Base-by-base conservation (phyloP, 2,329 filamentous ascomycete genomes). In the Trichoderma guizhouense region DNA sequence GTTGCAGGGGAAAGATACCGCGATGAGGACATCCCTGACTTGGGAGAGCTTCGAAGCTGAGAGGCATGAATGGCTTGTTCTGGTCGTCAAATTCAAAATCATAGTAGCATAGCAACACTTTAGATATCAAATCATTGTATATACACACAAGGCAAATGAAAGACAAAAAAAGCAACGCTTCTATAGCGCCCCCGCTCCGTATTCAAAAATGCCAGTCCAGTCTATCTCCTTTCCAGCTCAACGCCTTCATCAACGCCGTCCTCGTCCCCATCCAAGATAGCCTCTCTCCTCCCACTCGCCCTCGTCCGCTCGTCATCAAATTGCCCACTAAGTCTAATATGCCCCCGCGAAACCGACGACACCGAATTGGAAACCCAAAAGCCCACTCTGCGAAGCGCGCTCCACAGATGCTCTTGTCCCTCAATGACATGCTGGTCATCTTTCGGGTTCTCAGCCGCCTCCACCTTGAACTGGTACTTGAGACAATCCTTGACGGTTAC, bases 401-500 rank as follows among this genome's bases (percentile, higher is more conserved):
- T 82, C 91, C 92, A 94, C 1, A 94, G 79, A 74, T 84, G 84
- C 77, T 93, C 92, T 78, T 93, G 89, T 5, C 85, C 83, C 72
- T 89, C 87, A 39, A 85, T 81, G 69, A 89, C 81, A 30, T 84
- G 81, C 58, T 86, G 83, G 71, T 91, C 89, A 36, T 89, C 86
- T 72, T 88, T 87, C 5, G 89, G 89, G 76, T 93, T 91, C 81
- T 96, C 94, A 55, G 92, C 90, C 9, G 93, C 93, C 81, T 99
- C 96, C 1, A 93, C 93, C 84, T 96, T 97, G 88, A 98, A 97
- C 81, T 99, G 95, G 78, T 97, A 98, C 80, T 96, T 97, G 71
- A 99, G 84, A 76, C 96, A 98, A 80, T 99, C 96, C 81, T 99
- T 99, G 74, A 98, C 93, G 0, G 96, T 99, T 1, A 99, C 93